Evolutionary conservation across 176 grass and related monocot species (phyloP).

Genomic region (Raddia guianensis): DNA sequence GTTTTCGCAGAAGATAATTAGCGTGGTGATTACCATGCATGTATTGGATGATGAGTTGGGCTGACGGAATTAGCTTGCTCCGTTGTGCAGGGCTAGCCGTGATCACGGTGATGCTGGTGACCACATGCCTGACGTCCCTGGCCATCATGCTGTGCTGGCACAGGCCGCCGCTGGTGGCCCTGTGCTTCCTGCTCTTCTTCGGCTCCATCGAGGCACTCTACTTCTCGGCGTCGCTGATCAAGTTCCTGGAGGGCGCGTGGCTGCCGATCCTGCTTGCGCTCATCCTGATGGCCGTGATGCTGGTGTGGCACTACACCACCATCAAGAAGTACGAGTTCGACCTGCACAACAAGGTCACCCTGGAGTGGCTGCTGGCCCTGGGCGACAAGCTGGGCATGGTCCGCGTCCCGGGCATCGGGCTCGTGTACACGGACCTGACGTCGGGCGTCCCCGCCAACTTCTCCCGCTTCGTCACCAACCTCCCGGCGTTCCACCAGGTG

Average conservation of each 20-base stretch:
- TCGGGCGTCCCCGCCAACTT: slow-evolving; percentile 94
- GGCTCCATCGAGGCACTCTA: slow-evolving; percentile 86
- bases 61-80: not conserved
- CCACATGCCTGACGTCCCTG: slow-evolving; percentile 85
- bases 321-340: slow-evolving; percentile 98
- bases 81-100: slow-evolving; percentile 77
- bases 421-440: slow-evolving; percentile 92
- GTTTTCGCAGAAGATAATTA: too few relatives aligned
- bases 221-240: slow-evolving; percentile 96
- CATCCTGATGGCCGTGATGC: slow-evolving; percentile 83
- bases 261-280: slow-evolving; percentile 83
- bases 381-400: slow-evolving; percentile 94
- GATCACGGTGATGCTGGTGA: slow-evolving; percentile 98
- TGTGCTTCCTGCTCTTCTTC: slow-evolving; percentile 85
- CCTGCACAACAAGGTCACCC: slow-evolving; percentile 90
- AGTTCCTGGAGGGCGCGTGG: slow-evolving; percentile 97
- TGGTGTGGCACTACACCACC: slow-evolving; percentile 89
- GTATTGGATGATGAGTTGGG: not conserved
- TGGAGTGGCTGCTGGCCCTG: slow-evolving; percentile 93
- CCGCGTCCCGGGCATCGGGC: slow-evolving; percentile 89
- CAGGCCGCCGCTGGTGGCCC: slow-evolving; percentile 64
- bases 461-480: slow-evolving; percentile 96
- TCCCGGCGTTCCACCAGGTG: slow-evolving; percentile 85
- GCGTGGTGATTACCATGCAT: not conserved
- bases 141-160: slow-evolving; percentile 96